phyloP scores from a whole-genome alignment of 1,284 basidiomycete genomes.

The Inonotus hispidus region DNA sequence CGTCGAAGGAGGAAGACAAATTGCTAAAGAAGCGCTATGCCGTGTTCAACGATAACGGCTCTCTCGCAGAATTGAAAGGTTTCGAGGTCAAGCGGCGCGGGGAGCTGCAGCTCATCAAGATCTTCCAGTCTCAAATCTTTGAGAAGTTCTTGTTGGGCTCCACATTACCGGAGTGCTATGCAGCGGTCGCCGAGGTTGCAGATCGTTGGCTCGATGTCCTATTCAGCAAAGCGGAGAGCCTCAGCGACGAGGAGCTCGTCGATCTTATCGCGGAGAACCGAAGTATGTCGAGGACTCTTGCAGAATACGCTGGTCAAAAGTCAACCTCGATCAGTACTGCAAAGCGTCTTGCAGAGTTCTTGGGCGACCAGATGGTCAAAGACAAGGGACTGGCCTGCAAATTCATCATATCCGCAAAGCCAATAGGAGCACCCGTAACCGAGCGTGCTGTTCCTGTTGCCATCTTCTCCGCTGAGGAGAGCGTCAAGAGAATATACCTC shows the following conservation, averaged over 20 bases:
- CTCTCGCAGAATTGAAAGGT: constrained; percentile 94
- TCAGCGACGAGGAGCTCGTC: constrained; percentile 90
- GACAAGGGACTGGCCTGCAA: constrained; percentile 99
- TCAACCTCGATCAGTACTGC: constrained; percentile 98
- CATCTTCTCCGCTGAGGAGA: constrained; percentile 95
- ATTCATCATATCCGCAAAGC: constrained; percentile 97
- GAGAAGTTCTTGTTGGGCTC: constrained; percentile 93
- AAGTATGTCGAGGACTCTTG: constrained; percentile 96
- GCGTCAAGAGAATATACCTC: constrained; percentile 85
- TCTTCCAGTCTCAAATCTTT: constrained; percentile 98
- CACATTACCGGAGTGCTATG: constrained; percentile 94
- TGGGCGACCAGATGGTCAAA: constrained; percentile 99
- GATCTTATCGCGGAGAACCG: constrained; percentile 98
- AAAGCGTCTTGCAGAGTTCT: constrained; percentile 90
- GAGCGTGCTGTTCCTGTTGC: constrained; percentile 98
- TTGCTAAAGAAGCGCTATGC: constrained; percentile 98
- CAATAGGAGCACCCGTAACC: constrained; percentile 91
- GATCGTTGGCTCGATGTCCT: constrained; percentile 98
- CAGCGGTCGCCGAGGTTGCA: constrained; percentile 89
- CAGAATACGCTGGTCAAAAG: constrained; percentile 96
- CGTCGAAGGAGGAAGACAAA: constrained; percentile 99
- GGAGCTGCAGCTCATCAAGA: constrained; percentile 98
- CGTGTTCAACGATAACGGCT: constrained; percentile 98
- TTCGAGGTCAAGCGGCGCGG: constrained; percentile 99
- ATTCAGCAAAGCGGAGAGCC: constrained; percentile 78